Evolutionary conservation across 805 yeast species (phyloP).

Genomic region (Candida namnaoensis): DNA sequence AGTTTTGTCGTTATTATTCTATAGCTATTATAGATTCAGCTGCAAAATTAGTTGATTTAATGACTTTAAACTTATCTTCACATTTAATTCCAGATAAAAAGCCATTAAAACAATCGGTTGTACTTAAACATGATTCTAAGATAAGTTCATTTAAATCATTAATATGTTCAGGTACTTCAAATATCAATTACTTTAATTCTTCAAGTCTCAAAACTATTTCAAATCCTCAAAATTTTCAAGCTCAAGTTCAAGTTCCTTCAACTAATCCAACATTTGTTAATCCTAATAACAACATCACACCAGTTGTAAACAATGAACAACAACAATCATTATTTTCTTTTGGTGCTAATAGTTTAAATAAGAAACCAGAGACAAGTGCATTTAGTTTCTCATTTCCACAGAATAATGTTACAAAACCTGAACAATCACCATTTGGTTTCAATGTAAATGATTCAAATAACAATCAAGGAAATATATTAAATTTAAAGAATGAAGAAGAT

Average conservation of each 20-base stretch:
- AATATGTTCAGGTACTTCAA: constrained; percentile 28
- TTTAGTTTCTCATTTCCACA: too few species aligned
- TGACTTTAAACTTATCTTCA: constrained; percentile 29
- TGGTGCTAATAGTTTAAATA: too few species aligned
- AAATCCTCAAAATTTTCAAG: not conserved
- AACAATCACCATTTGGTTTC: too few species aligned
- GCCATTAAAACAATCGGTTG: constrained; percentile 38
- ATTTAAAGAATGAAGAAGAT: not conserved
- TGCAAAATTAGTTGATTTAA: constrained; percentile 27
- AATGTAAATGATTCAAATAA: too few species aligned
- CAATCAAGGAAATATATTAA: too few species aligned
- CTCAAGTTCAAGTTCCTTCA: not conserved
- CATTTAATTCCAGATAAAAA: constrained; percentile 26
- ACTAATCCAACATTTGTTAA: too few species aligned
- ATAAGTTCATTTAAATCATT: constrained; percentile 22
- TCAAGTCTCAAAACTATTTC: not conserved
- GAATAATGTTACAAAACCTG: too few species aligned
- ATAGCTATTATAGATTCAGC: constrained; percentile 16
- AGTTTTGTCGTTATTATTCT: constrained; percentile 58
- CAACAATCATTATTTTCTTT: too few species aligned
- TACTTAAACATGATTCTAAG: constrained; percentile 32
- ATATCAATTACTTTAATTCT: constrained; percentile 5
- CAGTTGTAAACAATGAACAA: too few species aligned
- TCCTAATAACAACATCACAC: too few species aligned
- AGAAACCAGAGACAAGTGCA: too few species aligned